These are phyloP conservation scores for Dactylellina parvicollis DNA, from an alignment of 2,329 filamentous ascomycete species.

Conservation along the genomic window DNA sequence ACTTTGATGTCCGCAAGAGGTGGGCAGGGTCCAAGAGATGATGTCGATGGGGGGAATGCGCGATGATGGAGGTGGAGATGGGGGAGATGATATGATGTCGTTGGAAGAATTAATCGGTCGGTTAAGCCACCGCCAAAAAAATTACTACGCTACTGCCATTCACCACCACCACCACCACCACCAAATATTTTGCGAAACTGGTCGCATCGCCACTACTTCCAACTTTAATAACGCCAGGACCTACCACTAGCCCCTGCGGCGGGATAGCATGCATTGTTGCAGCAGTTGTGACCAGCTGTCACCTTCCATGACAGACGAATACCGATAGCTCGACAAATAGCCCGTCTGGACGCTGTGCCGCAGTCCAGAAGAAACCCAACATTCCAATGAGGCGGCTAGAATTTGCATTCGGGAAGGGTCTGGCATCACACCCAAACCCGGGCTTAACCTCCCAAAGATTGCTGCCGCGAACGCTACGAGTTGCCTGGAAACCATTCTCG, in stretches of 20 bases:
- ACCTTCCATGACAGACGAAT: background rate
- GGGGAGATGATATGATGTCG: conserved; percentile 40
- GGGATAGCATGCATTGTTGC: background rate
- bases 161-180: background rate
- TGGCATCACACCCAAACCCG: background rate
- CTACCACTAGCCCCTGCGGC: too few relatives aligned
- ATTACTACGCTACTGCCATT: background rate
- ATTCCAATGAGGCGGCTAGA: background rate
- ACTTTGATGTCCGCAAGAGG: background rate
- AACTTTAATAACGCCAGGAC: too few relatives aligned
- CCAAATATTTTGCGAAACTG: background rate
- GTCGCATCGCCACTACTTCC: too few relatives aligned
- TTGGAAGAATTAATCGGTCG: conserved; percentile 13
- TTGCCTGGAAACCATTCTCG: background rate
- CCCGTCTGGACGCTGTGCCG: background rate
- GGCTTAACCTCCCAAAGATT: background rate
- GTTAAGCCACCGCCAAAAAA: background rate
- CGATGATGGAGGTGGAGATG: conserved; percentile 36
- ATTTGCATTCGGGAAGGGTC: background rate
- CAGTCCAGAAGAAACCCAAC: conserved; percentile 14
- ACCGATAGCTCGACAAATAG: too few relatives aligned
- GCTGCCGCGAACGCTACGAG: background rate
- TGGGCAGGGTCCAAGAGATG: background rate
- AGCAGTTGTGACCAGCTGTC: background rate
- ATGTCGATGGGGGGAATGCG: conserved; percentile 20